A percentile compares a stretch with the other conserved stretches of the same genome.
Conservation (phyloP, 352 stramenopile species). For the Elongisporangium undulatum region DNA sequence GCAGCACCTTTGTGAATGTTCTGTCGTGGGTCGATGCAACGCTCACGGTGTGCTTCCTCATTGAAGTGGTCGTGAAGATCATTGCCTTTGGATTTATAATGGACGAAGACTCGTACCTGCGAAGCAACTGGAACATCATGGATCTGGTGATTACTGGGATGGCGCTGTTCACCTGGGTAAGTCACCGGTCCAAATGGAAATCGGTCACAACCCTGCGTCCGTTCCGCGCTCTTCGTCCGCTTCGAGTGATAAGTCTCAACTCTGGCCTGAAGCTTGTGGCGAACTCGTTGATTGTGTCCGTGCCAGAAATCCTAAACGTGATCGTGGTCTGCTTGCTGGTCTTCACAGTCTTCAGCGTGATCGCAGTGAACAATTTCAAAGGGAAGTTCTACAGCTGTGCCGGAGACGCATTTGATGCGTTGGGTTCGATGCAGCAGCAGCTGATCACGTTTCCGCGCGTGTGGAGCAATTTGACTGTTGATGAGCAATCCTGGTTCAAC, state of each 20-base stretch:
- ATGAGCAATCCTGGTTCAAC: constrained; percentile 24
- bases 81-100: constrained; percentile 60
- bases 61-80: constrained; percentile 81
- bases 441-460: constrained; percentile 30
- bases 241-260: constrained; percentile 66
- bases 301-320: constrained; percentile 68
- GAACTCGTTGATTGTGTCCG: constrained; percentile 51
- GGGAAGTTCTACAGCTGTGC: constrained; percentile 64
- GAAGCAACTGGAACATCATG: constrained; percentile 79
- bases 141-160: constrained; percentile 81
- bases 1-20: constrained; percentile 23
- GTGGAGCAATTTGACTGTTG: constrained; percentile 23
- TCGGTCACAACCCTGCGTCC: constrained; percentile 47
- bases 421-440: constrained; percentile 16
- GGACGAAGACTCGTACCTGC: constrained; percentile 46
- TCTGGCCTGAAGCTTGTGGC: constrained; percentile 50
- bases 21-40: constrained; percentile 50
- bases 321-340: constrained; percentile 63
- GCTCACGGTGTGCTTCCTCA: constrained; percentile 70
- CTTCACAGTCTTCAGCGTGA: constrained; percentile 77
- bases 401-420: constrained; percentile 25
- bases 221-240: constrained; percentile 59
- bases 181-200: constrained; percentile 41
- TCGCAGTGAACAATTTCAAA: constrained; percentile 86
- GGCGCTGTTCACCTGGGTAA: constrained; percentile 55